Percentiles rank a stretch among this genome's conserved stretches.
These are phyloP conservation scores for Sphagnum contortum DNA, from an alignment of 225 moss, liverwort and hornwort genomes.

Conservation along the genomic window DNA sequence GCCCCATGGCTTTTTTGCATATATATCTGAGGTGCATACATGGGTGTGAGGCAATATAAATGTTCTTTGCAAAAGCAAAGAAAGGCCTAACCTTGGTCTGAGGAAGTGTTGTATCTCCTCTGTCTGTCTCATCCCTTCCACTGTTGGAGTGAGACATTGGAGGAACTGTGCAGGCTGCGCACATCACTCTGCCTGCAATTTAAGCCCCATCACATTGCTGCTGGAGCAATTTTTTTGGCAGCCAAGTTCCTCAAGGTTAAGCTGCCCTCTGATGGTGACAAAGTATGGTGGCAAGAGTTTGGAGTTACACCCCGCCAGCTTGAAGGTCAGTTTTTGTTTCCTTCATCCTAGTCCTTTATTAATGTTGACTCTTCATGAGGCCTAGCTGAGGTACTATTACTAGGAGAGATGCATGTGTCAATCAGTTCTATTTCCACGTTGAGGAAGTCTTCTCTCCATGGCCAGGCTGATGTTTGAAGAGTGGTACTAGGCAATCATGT, in stretches of 20 bases:
- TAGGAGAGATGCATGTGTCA: neutral
- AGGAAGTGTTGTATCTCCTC: neutral
- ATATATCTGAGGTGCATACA: no score
- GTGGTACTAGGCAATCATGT: neutral
- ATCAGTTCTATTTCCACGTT: neutral
- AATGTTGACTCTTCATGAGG: neutral
- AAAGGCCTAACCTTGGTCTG: slow-evolving; percentile 3
- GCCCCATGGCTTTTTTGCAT: no score
- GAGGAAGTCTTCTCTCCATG: neutral
- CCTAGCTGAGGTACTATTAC: no score
- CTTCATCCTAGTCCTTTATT: neutral
- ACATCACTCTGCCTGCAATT: slow-evolving; percentile 95
- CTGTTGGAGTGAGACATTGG: neutral
- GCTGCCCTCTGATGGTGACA: slow-evolving; percentile 44
- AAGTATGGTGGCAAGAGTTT: slow-evolving; percentile 58
- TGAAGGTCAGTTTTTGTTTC: slow-evolving; percentile 26
- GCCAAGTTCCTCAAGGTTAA: slow-evolving; percentile 80
- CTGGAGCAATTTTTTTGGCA: slow-evolving; percentile 92
- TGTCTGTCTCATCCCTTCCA: neutral
- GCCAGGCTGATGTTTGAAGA: neutral
- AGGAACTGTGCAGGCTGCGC: slow-evolving; percentile 72
- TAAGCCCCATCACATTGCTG: slow-evolving; percentile 93
- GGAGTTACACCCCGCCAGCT: slow-evolving; percentile 49
- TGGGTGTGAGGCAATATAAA: slow-evolving; percentile 1
- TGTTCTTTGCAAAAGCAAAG: slow-evolving; percentile 5